Percentiles rank a stretch among this genome's conserved stretches.
phyloP scores from a whole-genome alignment of 2,329 filamentous ascomycete species.

The Ophidiomyces ophidiicola region DNA sequence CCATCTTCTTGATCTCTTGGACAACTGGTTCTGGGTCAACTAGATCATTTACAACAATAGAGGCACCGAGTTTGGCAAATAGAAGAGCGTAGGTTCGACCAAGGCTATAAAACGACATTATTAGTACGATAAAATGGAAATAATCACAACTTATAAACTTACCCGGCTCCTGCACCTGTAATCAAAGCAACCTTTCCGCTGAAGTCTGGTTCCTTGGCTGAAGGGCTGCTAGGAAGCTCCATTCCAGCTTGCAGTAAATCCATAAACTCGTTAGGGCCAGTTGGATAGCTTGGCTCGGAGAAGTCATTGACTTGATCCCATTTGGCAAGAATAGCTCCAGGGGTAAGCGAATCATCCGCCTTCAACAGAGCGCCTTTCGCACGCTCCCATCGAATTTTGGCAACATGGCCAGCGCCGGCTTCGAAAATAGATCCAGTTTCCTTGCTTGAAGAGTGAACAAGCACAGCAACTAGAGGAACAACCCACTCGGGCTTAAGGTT shows the following conservation, averaged over 20 bases:
- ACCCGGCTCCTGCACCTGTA: conserved; percentile 75
- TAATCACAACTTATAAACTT: conserved; percentile 28
- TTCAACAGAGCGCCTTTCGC: conserved; percentile 79
- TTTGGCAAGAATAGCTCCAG: conserved; percentile 73
- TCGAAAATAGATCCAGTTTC: conserved; percentile 90
- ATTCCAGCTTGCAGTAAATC: conserved; percentile 69
- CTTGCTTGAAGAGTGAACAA: conserved; percentile 68
- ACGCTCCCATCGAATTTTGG: conserved; percentile 92
- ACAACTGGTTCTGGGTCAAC: conserved; percentile 82
- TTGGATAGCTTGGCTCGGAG: conserved; percentile 68
- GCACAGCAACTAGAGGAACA: conserved; percentile 76
- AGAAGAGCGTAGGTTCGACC: conserved; percentile 82
- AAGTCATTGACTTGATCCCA: conserved; percentile 85
- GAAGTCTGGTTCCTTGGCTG: conserved; percentile 65
- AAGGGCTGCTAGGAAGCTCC: conserved; percentile 60
- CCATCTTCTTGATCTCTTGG: conserved; percentile 77
- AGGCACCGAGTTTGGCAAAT: conserved; percentile 71
- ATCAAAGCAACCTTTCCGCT: conserved; percentile 74
- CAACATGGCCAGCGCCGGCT: conserved; percentile 79
- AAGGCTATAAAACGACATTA: conserved; percentile 43
- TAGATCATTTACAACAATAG: conserved; percentile 92
- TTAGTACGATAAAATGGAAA: conserved; percentile 1
- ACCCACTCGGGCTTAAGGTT: conserved; percentile 88
- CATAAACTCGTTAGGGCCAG: conserved; percentile 78
- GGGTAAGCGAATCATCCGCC: conserved; percentile 76